Evolutionary conservation across 352 stramenopile species (phyloP), one percentile per base, ranked within the genome.

Genomic region (Globisporangium nunn): DNA sequence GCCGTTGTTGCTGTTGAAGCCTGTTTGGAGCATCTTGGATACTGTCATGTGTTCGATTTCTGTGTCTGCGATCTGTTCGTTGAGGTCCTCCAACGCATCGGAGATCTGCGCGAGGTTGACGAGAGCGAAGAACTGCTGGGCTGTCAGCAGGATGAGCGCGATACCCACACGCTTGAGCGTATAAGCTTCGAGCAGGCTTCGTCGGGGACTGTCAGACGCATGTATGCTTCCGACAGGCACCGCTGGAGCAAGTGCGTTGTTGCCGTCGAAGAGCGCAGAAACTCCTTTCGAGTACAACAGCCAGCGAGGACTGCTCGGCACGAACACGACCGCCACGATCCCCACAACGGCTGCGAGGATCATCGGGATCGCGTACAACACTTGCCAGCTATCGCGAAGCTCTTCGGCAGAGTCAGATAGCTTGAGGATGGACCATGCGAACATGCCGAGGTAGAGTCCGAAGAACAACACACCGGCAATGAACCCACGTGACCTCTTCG

Each of bases 291-390:
- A 47, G 3, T 5, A 6, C 4, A 47, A n/a, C 15, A 23, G 43
- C 43, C 43, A 47, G 43, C 43, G 43, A 47, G 43, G 43, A 14
- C n/a, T 29, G 43, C 43, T 47, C 43, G 43, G 43, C 43, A 47
- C 43, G 43, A 47, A 47, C 43, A n/a, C 29, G 43, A 47, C 43
- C 18, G 43, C 17, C 6, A 17, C 43, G 17, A 29, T 47, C 17
- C 43, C 43, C 6, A 47, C 43, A 5, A 29, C 15, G 6, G 18
- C 43, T 7, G 43, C n/a, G 14, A 47, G 43, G 8, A 47, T 11
- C 17, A 47, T n/a, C n/a, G 43, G 43, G 43, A 47, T 47, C 17
- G 29, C 6, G 43, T 47, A 47, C 43, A 47, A n/a, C 12, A n/a
- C 43, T 6, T 47, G 43, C 43, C 46, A 51, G 28, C 15, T 18